Conservation (phyloP, 495 filamentous ascomycete species). For the Penicillium goetzii region DNA sequence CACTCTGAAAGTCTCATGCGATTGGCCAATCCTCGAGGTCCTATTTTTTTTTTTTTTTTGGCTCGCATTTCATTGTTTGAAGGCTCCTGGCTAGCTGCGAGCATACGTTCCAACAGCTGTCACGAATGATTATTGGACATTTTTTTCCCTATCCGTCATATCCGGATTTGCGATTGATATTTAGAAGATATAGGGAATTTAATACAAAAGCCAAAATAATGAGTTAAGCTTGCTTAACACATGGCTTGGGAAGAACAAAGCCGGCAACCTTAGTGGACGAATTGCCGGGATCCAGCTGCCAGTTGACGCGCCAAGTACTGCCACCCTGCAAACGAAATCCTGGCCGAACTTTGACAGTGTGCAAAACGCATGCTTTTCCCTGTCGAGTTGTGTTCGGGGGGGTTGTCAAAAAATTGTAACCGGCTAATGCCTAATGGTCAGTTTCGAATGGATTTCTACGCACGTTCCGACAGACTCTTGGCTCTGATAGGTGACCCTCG, state of each 20-base stretch:
- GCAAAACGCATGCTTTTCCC: neutral
- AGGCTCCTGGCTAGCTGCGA: neutral
- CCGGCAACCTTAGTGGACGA: neutral
- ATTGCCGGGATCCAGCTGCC: neutral
- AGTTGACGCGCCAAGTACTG: neutral
- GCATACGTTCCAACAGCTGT: neutral
- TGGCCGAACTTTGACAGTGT: too few relatives aligned
- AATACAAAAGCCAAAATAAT: neutral
- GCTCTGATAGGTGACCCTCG: slow-evolving; percentile 18
- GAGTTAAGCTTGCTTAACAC: neutral
- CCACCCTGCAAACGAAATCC: neutral
- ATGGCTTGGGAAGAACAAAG: neutral
- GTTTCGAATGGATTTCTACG: neutral
- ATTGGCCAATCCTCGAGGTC: neutral
- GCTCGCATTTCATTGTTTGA: neutral
- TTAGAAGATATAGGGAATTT: neutral
- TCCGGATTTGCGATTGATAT: neutral
- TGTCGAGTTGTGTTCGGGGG: neutral
- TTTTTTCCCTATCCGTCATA: neutral
- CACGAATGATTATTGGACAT: neutral
- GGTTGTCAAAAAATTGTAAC: neutral
- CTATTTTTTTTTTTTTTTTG: neutral
- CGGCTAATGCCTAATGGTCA: neutral
- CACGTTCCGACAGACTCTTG: slow-evolving; percentile 6
- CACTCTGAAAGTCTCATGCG: neutral